Conservation (phyloP, 169 alveolate species). For the Plasmodium sp. region DNA sequence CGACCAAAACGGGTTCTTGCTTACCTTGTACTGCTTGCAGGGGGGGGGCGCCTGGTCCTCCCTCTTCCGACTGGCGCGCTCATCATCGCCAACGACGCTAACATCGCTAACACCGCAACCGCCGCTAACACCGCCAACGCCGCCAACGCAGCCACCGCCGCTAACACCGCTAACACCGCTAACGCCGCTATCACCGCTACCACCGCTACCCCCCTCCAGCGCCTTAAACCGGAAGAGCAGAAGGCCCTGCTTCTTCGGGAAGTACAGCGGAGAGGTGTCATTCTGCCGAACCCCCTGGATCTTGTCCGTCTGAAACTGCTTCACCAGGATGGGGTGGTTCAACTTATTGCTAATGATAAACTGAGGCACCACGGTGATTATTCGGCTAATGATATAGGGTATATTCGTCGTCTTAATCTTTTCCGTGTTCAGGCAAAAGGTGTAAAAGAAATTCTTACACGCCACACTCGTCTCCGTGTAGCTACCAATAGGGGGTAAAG, state of each 20-base stretch:
- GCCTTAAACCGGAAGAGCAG: constrained; percentile 45
- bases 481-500: constrained; percentile 88
- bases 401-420: constrained; percentile 83
- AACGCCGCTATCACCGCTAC: too few species aligned
- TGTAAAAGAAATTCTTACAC: constrained; percentile 78
- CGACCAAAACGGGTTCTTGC: constrained; percentile 83
- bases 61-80: neutral
- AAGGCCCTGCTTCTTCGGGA: constrained; percentile 18
- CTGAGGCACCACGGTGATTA: constrained; percentile 88
- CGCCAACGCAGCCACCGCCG: neutral
- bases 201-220: neutral
- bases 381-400: constrained; percentile 84
- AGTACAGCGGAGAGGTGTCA: constrained; percentile 69
- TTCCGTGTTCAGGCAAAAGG: constrained; percentile 87
- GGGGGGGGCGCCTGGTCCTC: neutral
- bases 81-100: neutral
- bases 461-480: constrained; percentile 82
- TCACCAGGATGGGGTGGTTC: constrained; percentile 73
- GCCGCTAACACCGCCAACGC: neutral
- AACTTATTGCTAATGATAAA: constrained; percentile 84
- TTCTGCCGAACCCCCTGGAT: constrained; percentile 65
- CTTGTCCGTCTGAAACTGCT: constrained; percentile 79
- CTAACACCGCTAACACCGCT: neutral
- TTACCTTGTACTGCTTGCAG: constrained; percentile 7
- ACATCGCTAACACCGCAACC: neutral